Base-by-base conservation (phyloP, 2,329 filamentous ascomycete genomes). In the Pestalotiopsis sp. region DNA sequence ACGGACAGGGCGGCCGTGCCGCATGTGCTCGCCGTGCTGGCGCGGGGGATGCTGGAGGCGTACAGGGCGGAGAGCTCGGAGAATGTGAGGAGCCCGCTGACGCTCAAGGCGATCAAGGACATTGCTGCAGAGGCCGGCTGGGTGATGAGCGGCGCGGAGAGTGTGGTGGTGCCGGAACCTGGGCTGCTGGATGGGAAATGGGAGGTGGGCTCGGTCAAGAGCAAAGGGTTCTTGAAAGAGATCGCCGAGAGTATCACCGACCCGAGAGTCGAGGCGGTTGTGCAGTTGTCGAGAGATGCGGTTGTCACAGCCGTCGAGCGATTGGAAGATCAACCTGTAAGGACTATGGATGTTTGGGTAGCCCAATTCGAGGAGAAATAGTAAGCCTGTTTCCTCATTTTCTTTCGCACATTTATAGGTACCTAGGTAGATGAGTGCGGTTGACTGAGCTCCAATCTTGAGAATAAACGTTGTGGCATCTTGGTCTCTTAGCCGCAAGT, bases 11-110 rank as follows among this genome's bases (percentile, higher is more conserved):
- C 79, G 1, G 81, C 83, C 0, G 69, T 78, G 59, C 81, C 86
- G 20, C 87, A 89, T 70, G 82, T 89, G 6, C 77, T 89, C 1
- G 84, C 86, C n/a, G 82, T 82, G 2, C 73, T 89, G 23, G 76
- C 85, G 0, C 77, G 81, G 45, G 83, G 79, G 0, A 74, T 79
- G 4, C 73, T 86, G 1, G 85, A 88, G 73, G 79, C 77, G 2
- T 80, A 80, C 40, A 80, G 81, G 65, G 66, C 71, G 1, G 69
- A 75, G 0, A 83, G 80, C 66, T 69, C 66, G 0, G 80, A 79
- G 9, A 89, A 90, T 73, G 80, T 89, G 12, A 81, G 83, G 64
- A 84, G 80, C 9, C 77, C 83, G 6, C 68, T 87, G 14, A 79
- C 79, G 7, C 86, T 85, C 14, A 71, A 69, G 13, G 77, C 74